Evolutionary conservation across 2,329 filamentous ascomycete species (phyloP), one percentile per base, ranked within the genome.

Genomic region (Trichoderma asperellum): DNA sequence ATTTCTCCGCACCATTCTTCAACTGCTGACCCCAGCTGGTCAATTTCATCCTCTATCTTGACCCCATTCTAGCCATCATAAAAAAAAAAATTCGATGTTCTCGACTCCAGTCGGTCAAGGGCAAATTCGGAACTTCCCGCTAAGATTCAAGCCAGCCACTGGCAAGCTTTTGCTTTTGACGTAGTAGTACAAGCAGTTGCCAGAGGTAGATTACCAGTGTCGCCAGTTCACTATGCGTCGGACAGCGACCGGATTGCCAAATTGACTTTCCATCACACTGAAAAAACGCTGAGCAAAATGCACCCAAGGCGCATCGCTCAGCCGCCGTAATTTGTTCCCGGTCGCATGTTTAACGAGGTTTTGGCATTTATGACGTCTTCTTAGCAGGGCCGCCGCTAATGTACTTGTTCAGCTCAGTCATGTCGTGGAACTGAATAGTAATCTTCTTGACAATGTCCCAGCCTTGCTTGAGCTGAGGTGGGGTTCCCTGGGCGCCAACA

Each of bases 401-500:
- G 82, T 95, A 96, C 80, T 89, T 90, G 82, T 87, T 88, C 75
- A 94, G 77, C 77, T 97, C 93, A 52, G 94, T 97, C 68, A 86
- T 86, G 75, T 93, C 89, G 78, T 94, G 90, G 77, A 90, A 93
- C 82, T 94, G 90, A 79, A 88, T 87, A 64, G 89, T 85, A 59
- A 86, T 81, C 71, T 84, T 84, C 90, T 97, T 97, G 81, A 93
- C 83, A 49, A 83, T 86, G 68, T 91, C 91, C 95, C 95, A 98
- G 64, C 86, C 88, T 78, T 95, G 89, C 76, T 92, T 88, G 68
- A 90, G 91, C 32, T 84, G 89, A 1, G 94, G 94, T 34, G 94
- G 94, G 18, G 92, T 94, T 79, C 91, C 92, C 86, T 97, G 94
- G 76, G 93, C 92, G 66, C 93, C 92, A 68, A 96, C 88, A 60